Evolutionary conservation across 2,329 filamentous ascomycete genomes (phyloP), one percentile per base, ranked within the genome.

Genomic region (Ophiostoma montium): DNA sequence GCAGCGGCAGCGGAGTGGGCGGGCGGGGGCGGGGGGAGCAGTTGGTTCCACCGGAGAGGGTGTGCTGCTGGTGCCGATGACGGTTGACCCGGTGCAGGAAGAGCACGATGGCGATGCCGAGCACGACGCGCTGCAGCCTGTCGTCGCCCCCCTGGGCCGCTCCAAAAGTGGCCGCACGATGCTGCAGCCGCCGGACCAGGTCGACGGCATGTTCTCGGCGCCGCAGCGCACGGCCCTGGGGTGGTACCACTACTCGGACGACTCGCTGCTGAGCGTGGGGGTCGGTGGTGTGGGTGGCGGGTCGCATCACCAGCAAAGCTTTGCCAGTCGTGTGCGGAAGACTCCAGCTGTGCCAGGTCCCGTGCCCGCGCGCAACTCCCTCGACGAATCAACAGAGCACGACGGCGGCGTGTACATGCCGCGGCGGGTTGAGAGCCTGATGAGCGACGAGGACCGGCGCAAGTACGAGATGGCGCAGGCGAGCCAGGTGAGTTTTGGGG

Each of bases 191-290:
- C 81, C 84, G 1, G 76, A 82, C 55, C 75, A 76, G 51, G 67
- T 94, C 35, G 83, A 90, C 57, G 87, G 87, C 50, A 80, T 82
- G 54, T 94, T 95, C 60, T 77, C 82, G 3, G 78, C 81, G 9
- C 77, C 84, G 3, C 76, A 84, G 59, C 74, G 75, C 57, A 74
- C 82, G 33, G 71, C 80, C 11, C 76, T 78, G 47, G 83, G 82
- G 23, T 81, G 76, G 65, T 89, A 87, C 61, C 69, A 76, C 53
- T 79, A 86, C 59, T 67, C 69, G 10, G 82, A 86, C 60, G 82
- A 85, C 55, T 81, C 78, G 16, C 68, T 76, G 53, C 68, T 74
- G 43, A 77, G 76, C 71, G 55, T 75, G 66, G 57, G 71, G 43
- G 18, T 52, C 53, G 9, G 55, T n/a, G n/a, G n/a, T n/a, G n/a